Conservation (phyloP, 2,329 filamentous ascomycete genomes). For the Boeremia exigua region DNA sequence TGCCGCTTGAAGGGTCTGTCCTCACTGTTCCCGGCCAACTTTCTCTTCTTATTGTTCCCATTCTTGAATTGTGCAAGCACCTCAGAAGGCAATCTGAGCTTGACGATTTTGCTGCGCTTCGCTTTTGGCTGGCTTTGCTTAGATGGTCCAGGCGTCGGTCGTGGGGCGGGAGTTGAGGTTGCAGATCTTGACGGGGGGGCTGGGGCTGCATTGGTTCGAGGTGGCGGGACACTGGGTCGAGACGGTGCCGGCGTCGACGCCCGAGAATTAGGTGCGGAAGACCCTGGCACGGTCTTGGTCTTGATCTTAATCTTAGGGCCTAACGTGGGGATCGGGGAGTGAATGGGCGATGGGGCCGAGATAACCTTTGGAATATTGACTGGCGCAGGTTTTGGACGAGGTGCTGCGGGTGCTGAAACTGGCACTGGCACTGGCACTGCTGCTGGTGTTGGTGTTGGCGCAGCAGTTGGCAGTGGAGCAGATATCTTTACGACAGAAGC, state of each 20-base stretch:
- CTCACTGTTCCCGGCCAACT: conserved; percentile 22
- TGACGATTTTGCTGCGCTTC: conserved; percentile 38
- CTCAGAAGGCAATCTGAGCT: conserved; percentile 28
- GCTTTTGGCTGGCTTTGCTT: conserved; percentile 16
- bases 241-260: conserved; percentile 22
- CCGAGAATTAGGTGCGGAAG: conserved; percentile 27
- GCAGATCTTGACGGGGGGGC: conserved; percentile 11
- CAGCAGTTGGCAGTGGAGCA: conserved; percentile 9
- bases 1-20: conserved; percentile 37
- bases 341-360: conserved; percentile 30
- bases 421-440: conserved; percentile 5
- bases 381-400: conserved; percentile 17
- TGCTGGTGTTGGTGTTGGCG: conserved; percentile 8
- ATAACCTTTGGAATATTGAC: conserved; percentile 27
- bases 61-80: conserved; percentile 19
- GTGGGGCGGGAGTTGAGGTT: conserved; percentile 18
- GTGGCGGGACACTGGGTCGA: conserved; percentile 22
- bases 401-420: conserved; percentile 13
- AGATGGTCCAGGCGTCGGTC: conserved; percentile 5
- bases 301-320: conserved; percentile 39
- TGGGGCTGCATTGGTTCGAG: conserved; percentile 19
- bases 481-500: conserved; percentile 22
- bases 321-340: conserved; percentile 31
- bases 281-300: conserved; percentile 28
- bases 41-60: conserved; percentile 31